These are phyloP conservation scores for Rhynchosporium agropyri DNA, from an alignment of 2,329 filamentous ascomycete species.

Conservation along the genomic window DNA sequence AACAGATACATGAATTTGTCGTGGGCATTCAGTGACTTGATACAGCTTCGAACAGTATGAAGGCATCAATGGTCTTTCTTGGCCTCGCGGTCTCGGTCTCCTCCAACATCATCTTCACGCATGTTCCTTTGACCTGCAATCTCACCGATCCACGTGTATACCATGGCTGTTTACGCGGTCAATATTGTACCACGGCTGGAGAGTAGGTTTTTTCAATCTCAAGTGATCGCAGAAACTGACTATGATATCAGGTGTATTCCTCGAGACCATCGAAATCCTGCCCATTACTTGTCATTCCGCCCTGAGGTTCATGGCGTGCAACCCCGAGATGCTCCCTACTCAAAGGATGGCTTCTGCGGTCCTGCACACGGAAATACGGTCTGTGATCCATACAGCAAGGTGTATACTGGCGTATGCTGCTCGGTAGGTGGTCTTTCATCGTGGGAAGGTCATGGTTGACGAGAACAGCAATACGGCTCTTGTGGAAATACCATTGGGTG, in stretches of 20 bases:
- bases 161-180: conserved; percentile 41
- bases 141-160: conserved; percentile 37
- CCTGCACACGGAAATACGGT: conserved; percentile 36
- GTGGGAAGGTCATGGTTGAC: conserved; percentile 19
- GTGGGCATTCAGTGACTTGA: conserved; percentile 6
- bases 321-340: conserved; percentile 43
- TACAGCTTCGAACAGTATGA: conserved; percentile 36
- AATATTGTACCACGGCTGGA: conserved; percentile 35
- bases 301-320: conserved; percentile 19
- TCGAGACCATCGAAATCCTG: conserved; percentile 17
- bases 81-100: conserved; percentile 44
- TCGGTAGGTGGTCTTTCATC: conserved; percentile 37
- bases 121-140: conserved; percentile 50
- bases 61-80: conserved; percentile 34
- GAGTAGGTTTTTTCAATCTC: conserved; percentile 28
- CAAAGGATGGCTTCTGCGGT: conserved; percentile 45
- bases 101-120: conserved; percentile 53
- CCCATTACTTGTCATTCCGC: conserved; percentile 28
- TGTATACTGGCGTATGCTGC: conserved; percentile 51
- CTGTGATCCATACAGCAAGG: conserved; percentile 48
- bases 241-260: conserved; percentile 35
- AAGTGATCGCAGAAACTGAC: conserved; percentile 5
- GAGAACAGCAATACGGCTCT: conserved; percentile 41
- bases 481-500: conserved; percentile 48
- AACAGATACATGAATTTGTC: background rate